phyloP scores from a whole-genome alignment of 148 eudicot genomes.

The Euryodendron excelsum region DNA sequence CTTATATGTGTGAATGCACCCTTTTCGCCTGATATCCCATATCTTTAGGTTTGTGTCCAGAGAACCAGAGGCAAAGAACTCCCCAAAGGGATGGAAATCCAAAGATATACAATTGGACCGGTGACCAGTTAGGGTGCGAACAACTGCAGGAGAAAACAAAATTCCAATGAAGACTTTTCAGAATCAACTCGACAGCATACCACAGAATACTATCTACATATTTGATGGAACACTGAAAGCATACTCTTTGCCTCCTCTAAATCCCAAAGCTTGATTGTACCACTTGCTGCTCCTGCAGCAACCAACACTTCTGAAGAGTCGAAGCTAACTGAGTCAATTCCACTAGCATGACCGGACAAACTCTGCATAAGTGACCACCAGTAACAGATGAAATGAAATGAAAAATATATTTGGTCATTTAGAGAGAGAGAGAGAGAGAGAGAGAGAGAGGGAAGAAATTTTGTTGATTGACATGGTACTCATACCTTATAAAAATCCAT shows the following conservation, averaged over 20 bases:
- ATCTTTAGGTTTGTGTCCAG: slow-evolving; percentile 95
- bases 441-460: not conserved
- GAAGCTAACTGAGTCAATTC: slow-evolving; percentile 92
- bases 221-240: slow-evolving; percentile 14
- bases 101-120: slow-evolving; percentile 95
- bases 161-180: slow-evolving; percentile 5
- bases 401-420: not conserved
- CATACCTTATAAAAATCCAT: not conserved
- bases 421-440: not conserved
- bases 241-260: slow-evolving; percentile 98
- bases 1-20: slow-evolving; percentile 95
- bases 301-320: slow-evolving; percentile 96
- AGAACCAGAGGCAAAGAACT: slow-evolving; percentile 99
- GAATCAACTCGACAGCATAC: slow-evolving; percentile 6
- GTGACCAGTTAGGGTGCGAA: slow-evolving; percentile 96
- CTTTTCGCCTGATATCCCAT: slow-evolving; percentile 97
- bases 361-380: slow-evolving; percentile 49
- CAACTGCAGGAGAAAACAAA: slow-evolving; percentile 50
- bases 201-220: slow-evolving; percentile 9
- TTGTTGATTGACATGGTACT: not conserved
- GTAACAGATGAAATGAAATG: not conserved
- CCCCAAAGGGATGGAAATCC: slow-evolving; percentile 99
- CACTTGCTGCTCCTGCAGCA: slow-evolving; percentile 99
- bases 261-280: slow-evolving; percentile 99
- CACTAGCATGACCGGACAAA: slow-evolving; percentile 96